Evolutionary conservation across 305 asterid species (phyloP), one percentile per base, ranked within the genome.

Genomic region (Fraxinus greggii): DNA sequence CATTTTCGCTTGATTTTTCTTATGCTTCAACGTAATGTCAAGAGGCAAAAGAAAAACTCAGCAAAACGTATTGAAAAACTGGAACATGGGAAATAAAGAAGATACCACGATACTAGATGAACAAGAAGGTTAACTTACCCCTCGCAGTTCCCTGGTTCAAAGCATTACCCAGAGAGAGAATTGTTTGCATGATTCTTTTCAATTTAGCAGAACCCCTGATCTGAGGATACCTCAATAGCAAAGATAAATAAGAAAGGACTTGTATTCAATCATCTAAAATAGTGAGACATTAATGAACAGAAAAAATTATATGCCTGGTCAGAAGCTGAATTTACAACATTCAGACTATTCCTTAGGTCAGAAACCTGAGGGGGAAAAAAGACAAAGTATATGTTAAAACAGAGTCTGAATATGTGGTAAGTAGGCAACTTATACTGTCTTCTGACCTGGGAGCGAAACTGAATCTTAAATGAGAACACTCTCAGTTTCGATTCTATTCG

Each of bases 131-230:
- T 76, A 61, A 85, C 93, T 31, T 54, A 94, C 99, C 98, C 89
- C 98, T 88, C 17, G 97, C 98, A 79, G 97, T 93, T 88, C 97
- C 99, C 90, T 93, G 97, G 90, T 93, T 95, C 88, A 93, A 86
- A 38, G 98, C 98, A 85, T 95, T 95, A 73, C 99, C 98, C 79
- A 95, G 89, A 81, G 97, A 90, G 78, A 95, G 98, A 83, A 95
- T 94, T 88, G 99, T 92, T 85, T 94, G 99, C 99, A 95, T 95
- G 83, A 94, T 87, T 90, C 92, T 91, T 92, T 91, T 92, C 89
- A 95, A 87, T 86, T 94, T 92, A 78, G 92, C 86, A 72, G 98
- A 95, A 88, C 93, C 90, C 88, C 91, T 92, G 86, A 94, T 91
- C 98, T 95, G 97, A 90, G 87, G 82, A 88, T 65, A 83, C 83